Evolutionary conservation across 345 rosid genomes (phyloP), one percentile per base, ranked within the genome.

Genomic region (Acer negundo): DNA sequence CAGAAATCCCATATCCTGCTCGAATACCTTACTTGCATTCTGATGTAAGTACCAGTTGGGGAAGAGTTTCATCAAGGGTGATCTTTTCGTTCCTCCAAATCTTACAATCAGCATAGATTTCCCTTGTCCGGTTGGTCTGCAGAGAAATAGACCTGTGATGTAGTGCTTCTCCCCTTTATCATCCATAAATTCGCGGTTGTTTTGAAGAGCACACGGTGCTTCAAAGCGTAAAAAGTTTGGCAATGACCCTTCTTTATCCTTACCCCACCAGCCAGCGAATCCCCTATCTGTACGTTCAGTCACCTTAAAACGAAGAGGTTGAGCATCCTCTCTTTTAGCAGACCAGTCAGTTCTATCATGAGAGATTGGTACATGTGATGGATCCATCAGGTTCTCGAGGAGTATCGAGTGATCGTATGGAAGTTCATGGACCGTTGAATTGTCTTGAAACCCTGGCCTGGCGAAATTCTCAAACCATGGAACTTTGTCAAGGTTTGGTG

Each of bases 401-500:
- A 95, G 97, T 79, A 95, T 93, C 66, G 97, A 93, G 81, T 93
- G 99, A 75, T 95, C 99, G 49, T 93, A 95, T 10, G 99, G 99
- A 76, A 95, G 92, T 85, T 92, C 98, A 40, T 95, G 98, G 81
- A 86, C 86, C 6, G 94, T 86, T 19, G 98, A 92, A 20, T 75
- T 73, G 64, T 93, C 98, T 68, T 83, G 86, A 77, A 93, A 93
- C 40, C 96, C 91, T 0, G 96, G 98, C 82, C 97, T 78, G 1
- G 88, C 89, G 15, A 91, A 90, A 80, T 92, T 87, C 85, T 92
- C 97, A 55, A 95, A 93, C 99, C 99, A 95, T 15, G 99, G 97
- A 56, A 95, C 85, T 49, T 91, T 93, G 4, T 79, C 80, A 13
- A 72, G 80, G 46, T 88, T 84, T 8, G 99, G 94, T 42, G 92